Evolutionary conservation across 2,329 filamentous ascomycete genomes (phyloP), one percentile per base, ranked within the genome.

Genomic region (Xylariaceae sp.): DNA sequence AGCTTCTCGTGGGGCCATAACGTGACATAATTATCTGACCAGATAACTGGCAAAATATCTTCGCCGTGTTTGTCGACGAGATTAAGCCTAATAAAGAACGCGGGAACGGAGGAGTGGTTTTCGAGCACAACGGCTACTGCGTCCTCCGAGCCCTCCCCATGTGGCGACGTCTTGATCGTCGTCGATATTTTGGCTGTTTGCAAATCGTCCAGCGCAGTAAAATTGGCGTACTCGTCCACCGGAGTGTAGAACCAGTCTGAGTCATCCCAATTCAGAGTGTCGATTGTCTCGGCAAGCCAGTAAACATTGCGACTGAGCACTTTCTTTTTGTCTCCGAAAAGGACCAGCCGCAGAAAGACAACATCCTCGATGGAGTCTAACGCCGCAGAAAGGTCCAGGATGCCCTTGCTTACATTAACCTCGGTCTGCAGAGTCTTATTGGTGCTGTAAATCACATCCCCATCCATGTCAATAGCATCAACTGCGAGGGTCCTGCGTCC

Each of bases 1-100:
- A 84, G 44, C 50, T 71, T 78, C 72, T 88, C 85, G 1, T 72
- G 69, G 0, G 84, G 83, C 76, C 80, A 86, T 9, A 88, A 68
- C 1, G 84, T 86, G 12, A 88, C 72, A 57, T 87, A 88, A 57
- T 88, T 88, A 59, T 87, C 84, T 0, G 79, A 80, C 84, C 85
- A 88, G 19, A 74, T 72, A 0, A 84, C 76, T 0, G 83, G 81
- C 3, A 77, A 60, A 0, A 85, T 73, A 48, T 84, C 81, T 0
- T 71, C 61, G 0, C 76, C 76, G 0, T 67, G 56, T 2, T 51
- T 58, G 57, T 83, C 75, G 0, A 84, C 73, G 1, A 85, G 66
- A 44, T 77, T 77, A 26, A 87, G 51, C 1, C 78, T 73, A 7
- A 88, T 61, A 58, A 88, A 88, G 44, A 87, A 80, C 0, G 84